Evolutionary conservation across 2,329 filamentous ascomycete genomes (phyloP).

Genomic region (Colletotrichum musae): DNA sequence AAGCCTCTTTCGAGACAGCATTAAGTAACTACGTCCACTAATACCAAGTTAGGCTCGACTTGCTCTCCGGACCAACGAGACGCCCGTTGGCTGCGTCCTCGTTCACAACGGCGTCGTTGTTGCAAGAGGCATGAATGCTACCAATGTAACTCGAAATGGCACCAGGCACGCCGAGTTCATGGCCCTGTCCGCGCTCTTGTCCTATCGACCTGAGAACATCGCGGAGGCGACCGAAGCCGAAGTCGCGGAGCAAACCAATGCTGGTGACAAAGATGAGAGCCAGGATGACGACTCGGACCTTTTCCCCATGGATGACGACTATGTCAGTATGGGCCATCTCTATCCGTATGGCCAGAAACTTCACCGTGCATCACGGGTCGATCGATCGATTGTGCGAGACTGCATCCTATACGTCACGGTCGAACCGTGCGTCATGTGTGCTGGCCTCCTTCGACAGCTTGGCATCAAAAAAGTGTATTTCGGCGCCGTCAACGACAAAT

Average conservation of each 20-base stretch:
- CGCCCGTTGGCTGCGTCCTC: slow-evolving; percentile 95
- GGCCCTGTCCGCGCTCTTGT: slow-evolving; percentile 76
- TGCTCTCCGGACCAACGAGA: slow-evolving; percentile 89
- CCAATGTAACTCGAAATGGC: slow-evolving; percentile 90
- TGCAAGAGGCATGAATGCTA: slow-evolving; percentile 95
- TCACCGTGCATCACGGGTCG: slow-evolving; percentile 69
- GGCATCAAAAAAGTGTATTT: slow-evolving; percentile 93
- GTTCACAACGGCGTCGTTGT: slow-evolving; percentile 86
- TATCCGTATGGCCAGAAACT: slow-evolving; percentile 74
- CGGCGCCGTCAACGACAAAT: slow-evolving; percentile 95
- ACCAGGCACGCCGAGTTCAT: slow-evolving; percentile 97
- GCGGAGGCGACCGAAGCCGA: slow-evolving; percentile 22
- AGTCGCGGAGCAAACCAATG: slow-evolving; percentile 25
- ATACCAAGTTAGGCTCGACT: slow-evolving; percentile 77
- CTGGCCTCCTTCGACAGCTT: slow-evolving; percentile 90
- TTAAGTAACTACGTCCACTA: too few relatives aligned
- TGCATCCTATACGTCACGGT: slow-evolving; percentile 94
- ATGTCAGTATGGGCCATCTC: slow-evolving; percentile 69
- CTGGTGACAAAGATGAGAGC: slow-evolving; percentile 42
- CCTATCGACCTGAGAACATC: slow-evolving; percentile 51
- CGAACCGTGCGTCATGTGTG: slow-evolving; percentile 99
- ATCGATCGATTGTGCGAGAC: slow-evolving; percentile 77
- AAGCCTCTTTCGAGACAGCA: too few relatives aligned
- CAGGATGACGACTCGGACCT: slow-evolving; percentile 44
- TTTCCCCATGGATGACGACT: slow-evolving; percentile 61